Base-by-base conservation (phyloP, 176 grass and related monocot genomes). In the Thinopyrum elongatum region DNA sequence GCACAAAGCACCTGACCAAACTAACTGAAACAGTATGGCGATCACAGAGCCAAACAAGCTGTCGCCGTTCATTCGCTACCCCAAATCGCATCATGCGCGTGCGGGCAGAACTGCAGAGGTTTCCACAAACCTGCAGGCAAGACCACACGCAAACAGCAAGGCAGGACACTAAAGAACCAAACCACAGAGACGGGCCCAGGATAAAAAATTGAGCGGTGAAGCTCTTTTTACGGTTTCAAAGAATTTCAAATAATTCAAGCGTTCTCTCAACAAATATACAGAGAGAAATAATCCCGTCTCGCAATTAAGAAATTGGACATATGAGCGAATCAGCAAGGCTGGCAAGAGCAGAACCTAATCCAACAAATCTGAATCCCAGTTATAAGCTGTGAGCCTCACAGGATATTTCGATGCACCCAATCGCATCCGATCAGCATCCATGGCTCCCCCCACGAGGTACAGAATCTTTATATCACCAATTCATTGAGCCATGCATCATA, bases 381-480 rank as follows among this genome's bases (percentile, higher is more conserved):
- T 70, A 91, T 74, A 19, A 64, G 42, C 11, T 7, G 39, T 46
- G 42, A 74, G 84, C 27, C 11, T 25, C 34, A 65, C 70, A 42
- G 0, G 4, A 36, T 36, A 76, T 87, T 46, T 60, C 47, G n/a
- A 80, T 58, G n/a, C 60, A 16, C 22, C 46, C 26, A 90, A 66
- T 71, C 83, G 34, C 66, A 75, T 28, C 68, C 49, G 9, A 81
- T 91, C 61, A 76, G 35, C 51, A 51, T 31, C 83, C 79, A 84
- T 72, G 57, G 14, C 5, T 29, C 21, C 5, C 36, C 75, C 81
- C 85, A 51, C 38, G 23, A 84, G 38, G 70, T 25, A 57, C 79
- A 86, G 51, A 85, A 81, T 85, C 64, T 85, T 80, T 60, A 85
- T 28, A 91, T 57, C 77, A 70, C 38, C 63, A 77, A 23, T 53